Conservation (phyloP, 805 yeast genomes). For the Starmerella sirachaensis region DNA sequence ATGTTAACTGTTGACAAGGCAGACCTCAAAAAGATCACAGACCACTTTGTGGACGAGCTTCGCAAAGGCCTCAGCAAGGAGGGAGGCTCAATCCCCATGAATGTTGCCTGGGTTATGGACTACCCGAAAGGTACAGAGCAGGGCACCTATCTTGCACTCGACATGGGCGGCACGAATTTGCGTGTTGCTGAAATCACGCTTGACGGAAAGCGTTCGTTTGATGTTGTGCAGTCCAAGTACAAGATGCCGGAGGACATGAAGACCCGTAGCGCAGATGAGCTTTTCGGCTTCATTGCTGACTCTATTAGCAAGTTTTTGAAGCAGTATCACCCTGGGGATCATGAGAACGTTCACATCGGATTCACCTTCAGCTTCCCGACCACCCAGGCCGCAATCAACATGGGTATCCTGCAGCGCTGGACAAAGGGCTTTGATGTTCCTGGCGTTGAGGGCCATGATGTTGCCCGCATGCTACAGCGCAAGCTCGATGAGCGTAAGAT, state of each 20-base stretch:
- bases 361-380: conserved; percentile 88
- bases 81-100: conserved; percentile 92
- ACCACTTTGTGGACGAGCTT: conserved; percentile 68
- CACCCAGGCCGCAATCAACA: conserved; percentile 64
- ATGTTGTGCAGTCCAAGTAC: conserved; percentile 76
- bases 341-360: conserved; percentile 61
- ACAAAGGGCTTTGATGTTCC: conserved; percentile 93
- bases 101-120: conserved; percentile 92
- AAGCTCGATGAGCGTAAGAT: conserved; percentile 53
- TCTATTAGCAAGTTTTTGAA: conserved; percentile 60
- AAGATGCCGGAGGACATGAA: conserved; percentile 66
- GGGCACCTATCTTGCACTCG: conserved; percentile 86
- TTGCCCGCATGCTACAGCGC: conserved; percentile 77
- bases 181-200: conserved; percentile 81
- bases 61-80: conserved; percentile 53
- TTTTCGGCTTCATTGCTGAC: conserved; percentile 79
- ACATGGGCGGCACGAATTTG: conserved; percentile 93
- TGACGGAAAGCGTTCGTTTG: conserved; percentile 74
- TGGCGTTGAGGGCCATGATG: conserved; percentile 88
- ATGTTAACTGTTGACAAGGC: conserved; percentile 51
- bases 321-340: conserved; percentile 52
- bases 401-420: conserved; percentile 88
- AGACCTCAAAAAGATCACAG: conserved; percentile 52
- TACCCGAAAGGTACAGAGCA: conserved; percentile 84
- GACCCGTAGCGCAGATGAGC: conserved; percentile 60